Evolutionary conservation across 495 filamentous ascomycete genomes (phyloP), one percentile per base, ranked within the genome.

Genomic region (Aspergillus sclerotiicarbonarius): DNA sequence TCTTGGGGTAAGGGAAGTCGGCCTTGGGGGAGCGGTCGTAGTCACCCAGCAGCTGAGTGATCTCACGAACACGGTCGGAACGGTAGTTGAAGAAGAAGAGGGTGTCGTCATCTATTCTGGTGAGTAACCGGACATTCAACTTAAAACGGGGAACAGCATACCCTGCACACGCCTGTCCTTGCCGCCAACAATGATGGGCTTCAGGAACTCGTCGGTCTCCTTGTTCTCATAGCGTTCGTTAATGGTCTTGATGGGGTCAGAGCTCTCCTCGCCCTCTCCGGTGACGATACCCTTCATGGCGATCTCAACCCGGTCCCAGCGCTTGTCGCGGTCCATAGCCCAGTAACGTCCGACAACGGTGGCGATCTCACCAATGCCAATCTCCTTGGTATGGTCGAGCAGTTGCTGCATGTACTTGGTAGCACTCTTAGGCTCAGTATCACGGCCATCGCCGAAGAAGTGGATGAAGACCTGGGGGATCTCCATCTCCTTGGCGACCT

Each of bases 21-120:
- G 94, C 90, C 59, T 79, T 81, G 51, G 93, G 91, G 16, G 90
- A 94, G 64, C 89, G 88, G 78, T 98, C 95, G 65, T 91, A 84
- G 69, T 87, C 89, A 67, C 94, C 95, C 29, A 98, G 79, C 45
- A 98, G 80, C 77, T 98, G 94, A 53, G 93, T 96, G 69, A 98
- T 87, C 71, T 98, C 93, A 63, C 95, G 91, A 51, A 96, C 92
- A 71, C 94, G 92, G 69, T 98, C 94, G 37, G 94, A 97, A 64
- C 94, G 93, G 84, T 98, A 98, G 84, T 98, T 98, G 89, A 98
- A 98, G 86, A 97, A 97, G 83, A 98, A 97, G 66, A 96, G 84
- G 48, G 90, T 93, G 68, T 98, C 94, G 60, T 86, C 83, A 69
- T 97, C 90, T 91, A 51, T 10, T 8, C 50, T 48, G 58, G 54